These are phyloP conservation scores for Jackrogersella multiformis DNA, from an alignment of 495 filamentous ascomycete species.

Conservation along the genomic window DNA sequence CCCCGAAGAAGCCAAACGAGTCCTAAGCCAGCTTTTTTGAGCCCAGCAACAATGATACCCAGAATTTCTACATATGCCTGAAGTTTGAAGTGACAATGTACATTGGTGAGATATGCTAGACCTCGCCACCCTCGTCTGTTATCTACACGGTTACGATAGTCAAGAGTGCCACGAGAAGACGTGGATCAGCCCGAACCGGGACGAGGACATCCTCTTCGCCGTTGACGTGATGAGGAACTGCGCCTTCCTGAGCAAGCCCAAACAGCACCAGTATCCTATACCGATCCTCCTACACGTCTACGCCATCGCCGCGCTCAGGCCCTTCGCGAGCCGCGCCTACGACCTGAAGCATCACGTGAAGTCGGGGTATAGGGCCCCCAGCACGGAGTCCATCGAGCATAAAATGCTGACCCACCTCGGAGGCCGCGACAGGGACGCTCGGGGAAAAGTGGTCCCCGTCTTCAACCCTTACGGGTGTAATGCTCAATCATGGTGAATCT, in stretches of 20 bases:
- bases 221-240: slow-evolving; percentile 1
- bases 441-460: no score
- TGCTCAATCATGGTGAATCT: no score
- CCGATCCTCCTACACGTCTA: slow-evolving; percentile 1
- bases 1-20: slow-evolving; percentile 75
- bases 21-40: slow-evolving; percentile 85
- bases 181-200: no score
- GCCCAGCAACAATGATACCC: slow-evolving; percentile 42
- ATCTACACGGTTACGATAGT: not conserved
- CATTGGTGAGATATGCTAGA: not conserved
- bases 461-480: no score
- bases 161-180: not conserved
- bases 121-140: not conserved
- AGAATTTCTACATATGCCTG: slow-evolving; percentile 1
- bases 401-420: no score
- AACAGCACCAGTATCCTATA: not conserved
- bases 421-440: no score
- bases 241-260: not conserved
- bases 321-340: not conserved
- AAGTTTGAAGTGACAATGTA: not conserved
- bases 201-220: not conserved
- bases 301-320: slow-evolving; percentile 1
- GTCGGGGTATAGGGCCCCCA: no score
- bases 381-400: no score
- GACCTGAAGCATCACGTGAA: no score